Base-by-base conservation (phyloP, 1,284 basidiomycete genomes). In the Trichosporon inkin region DNA sequence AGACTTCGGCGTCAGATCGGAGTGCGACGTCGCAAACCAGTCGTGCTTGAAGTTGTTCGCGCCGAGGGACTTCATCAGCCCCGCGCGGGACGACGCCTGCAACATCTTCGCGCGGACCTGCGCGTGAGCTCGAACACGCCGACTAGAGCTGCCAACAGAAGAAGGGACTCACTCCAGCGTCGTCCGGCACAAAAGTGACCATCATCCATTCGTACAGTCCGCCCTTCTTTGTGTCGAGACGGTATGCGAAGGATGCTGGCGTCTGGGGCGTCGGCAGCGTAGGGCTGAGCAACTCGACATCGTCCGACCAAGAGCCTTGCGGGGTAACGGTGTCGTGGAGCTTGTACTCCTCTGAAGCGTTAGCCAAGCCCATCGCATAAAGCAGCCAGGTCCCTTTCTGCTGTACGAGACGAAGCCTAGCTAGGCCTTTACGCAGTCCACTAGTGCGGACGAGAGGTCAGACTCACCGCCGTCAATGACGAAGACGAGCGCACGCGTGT, bases 31-130 rank as follows among this genome's bases (percentile, higher is more conserved):
- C 0, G 91, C 90, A 73, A 91, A 92, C 61, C 94, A 81, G 57
- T 84, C 84, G 71, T 90, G 88, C 13, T 85, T 84, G 76, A 93
- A 91, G 59, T 85, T 79, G 49, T 84, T 81, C 4, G 90, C 88
- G 47, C 90, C 90, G 1, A 94, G 82, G 5, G 84, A 81, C 75
- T 86, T 90, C 51, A 87, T 82, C 19, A 94, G 81, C 7, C 87
- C 84, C 24, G 83, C 81, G 55, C 90, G 85, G 0, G 88, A 87
- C 1, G 90, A 88, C n/a, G 92, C 92, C 75, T 94, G 93, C 28
- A 95, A 81, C 92, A 94, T 95, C 88, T 95, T 79, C 19, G 73
- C 71, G 44, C 77, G 68, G 11, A 78, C 74, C 71, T 77, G 58
- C 7, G 19, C 13, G 56, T 56, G 37, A 62, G 60, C 35, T 53